Base-by-base conservation (phyloP, 1,284 basidiomycete species). In the Sporisorium iseilematis-ciliati region DNA sequence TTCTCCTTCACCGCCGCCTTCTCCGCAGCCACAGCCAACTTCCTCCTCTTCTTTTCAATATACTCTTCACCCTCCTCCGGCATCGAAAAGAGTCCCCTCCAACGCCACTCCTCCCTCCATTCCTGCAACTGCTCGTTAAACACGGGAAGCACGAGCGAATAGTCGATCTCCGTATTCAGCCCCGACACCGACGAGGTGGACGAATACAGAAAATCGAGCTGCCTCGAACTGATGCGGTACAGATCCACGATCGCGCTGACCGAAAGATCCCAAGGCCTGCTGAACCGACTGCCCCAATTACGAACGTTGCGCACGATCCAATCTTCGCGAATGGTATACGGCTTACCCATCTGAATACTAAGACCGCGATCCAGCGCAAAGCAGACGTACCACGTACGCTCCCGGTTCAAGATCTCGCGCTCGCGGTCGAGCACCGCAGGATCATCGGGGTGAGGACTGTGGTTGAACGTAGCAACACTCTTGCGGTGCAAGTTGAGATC, bases 401-500 rank as follows among this genome's bases (percentile, higher is more conserved):
- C 95, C 46, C 95, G 89, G 85, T 97, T 97, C 85, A 94, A 91
- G 18, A 97, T 91, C 87, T 97, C 93, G 43, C 93, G 88, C 82
- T 92, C 92, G 71, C 92, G 90, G 18, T 91, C 78, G 51, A 82
- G 81, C 43, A 83, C 79, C 2, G 75, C 75, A 16, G 78, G 73
- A 26, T 82, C 82, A 42, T 86, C 85, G 3, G 81, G 80, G 45
- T 78, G 74, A 12, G 83, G 72, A 51, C 82, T 84, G 48, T 80
- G 78, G 20, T 83, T 81, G 38, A 86, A 88, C 79, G 90, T 90
- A 23, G 88, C 87, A 7, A 87, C 86, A 6, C 92, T 92, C 85
- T 97, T 95, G 65, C 96, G 91, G 84, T 97, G 95, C 55, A 99
- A 86, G 84, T 98, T 98, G 53, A 99, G 88, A 86, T 99, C 96